Base-by-base conservation (phyloP, 176 grass and related monocot genomes). In the Saccharum spontaneum region DNA sequence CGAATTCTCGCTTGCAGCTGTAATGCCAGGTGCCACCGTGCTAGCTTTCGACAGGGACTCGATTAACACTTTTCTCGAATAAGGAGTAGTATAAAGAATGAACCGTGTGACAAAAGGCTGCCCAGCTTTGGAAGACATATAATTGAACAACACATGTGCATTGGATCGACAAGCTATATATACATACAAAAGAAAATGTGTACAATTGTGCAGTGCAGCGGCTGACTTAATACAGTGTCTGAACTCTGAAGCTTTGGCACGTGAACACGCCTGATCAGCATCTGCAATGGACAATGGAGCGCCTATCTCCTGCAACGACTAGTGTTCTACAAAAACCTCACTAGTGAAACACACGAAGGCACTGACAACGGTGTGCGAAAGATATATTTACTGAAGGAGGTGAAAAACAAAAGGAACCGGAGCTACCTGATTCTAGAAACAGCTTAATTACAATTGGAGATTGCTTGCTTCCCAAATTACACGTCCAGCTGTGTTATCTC, bases 401-500 rank as follows among this genome's bases (percentile, higher is more conserved):
- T 6, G 1, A 80, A 60, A 40, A 17, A 75, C 39, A 3, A 40
- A 14, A 76, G 22, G n/a, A 59, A 60, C 4, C 55, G 36, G 23
- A 20, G 22, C 54, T 71, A 77, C 44, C 79, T 54, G 79, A 28
- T 41, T 36, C 78, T 77, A 87, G 12, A 80, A 45, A 71, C 6
- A 71, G 33, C 33, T 81, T 59, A 24, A 59, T 81, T 84, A 92
- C 50, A 90, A 77, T 82, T 79, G 50, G 8, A 83, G 11, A 38
- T 40, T 2, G 46, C 48, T 11, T 28, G n/a, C 20, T 23, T 81
- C 9, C 3, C 1, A 15, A 70, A 17, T 26, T 79, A 92, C 37
- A 90, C 90, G 66, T 95, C 90, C 9, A 90, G 34, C 68, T 69
- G 78, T 20, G 87, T 87, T 65, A 92, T 92, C 55, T 95, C 93